phyloP scores from a whole-genome alignment of 2,329 filamentous ascomycete genomes.

The Hypomyces perniciosus region DNA sequence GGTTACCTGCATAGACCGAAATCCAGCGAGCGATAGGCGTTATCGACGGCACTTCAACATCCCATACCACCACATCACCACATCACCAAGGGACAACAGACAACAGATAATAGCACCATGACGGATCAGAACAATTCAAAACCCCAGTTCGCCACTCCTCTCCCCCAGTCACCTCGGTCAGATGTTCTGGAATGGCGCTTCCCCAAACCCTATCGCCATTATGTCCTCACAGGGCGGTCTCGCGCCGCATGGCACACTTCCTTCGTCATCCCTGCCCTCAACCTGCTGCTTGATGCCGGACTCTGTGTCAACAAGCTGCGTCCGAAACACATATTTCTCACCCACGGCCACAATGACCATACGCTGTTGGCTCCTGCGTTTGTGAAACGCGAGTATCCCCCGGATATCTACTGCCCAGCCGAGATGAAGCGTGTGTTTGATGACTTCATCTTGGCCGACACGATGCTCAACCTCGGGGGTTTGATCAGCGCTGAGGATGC shows the following conservation, averaged over 20 bases:
- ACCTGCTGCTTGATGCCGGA: conserved; percentile 44
- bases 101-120: too few relatives aligned
- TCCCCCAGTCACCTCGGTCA: conserved; percentile 38
- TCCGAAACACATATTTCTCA: conserved; percentile 45
- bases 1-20: too few relatives aligned
- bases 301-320: conserved; percentile 39
- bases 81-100: too few relatives aligned
- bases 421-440: conserved; percentile 36
- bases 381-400: conserved; percentile 37
- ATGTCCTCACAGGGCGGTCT: conserved; percentile 40
- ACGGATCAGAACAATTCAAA: background rate
- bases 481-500: conserved; percentile 25
- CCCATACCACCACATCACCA: too few relatives aligned
- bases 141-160: conserved; percentile 34
- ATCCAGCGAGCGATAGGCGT: too few relatives aligned
- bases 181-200: conserved; percentile 41
- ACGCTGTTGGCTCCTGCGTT: conserved; percentile 38
- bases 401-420: conserved; percentile 39
- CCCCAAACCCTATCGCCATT: conserved; percentile 36
- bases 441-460: conserved; percentile 34
- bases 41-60: too few relatives aligned
- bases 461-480: conserved; percentile 38
- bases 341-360: conserved; percentile 45
- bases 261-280: conserved; percentile 44
- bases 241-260: conserved; percentile 48